A percentile compares a stretch with the other conserved stretches of the same genome.
Conservation (phyloP, 2,329 filamentous ascomycete genomes). For the Talaromyces islandicus region DNA sequence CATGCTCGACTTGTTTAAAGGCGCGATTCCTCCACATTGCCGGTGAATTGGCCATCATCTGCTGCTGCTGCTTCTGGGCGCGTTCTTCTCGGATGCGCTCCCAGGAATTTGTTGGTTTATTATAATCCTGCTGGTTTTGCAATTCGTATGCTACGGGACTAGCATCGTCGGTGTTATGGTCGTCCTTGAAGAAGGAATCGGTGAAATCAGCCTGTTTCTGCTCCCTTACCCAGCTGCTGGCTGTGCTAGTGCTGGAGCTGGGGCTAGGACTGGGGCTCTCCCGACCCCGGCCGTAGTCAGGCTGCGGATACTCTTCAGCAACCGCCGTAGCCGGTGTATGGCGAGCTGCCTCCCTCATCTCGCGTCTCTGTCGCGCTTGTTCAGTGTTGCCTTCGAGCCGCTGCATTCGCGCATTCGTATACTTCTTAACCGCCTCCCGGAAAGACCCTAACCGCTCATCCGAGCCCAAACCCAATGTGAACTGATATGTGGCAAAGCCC, state of each 20-base stretch:
- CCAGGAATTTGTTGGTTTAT: constrained; percentile 24
- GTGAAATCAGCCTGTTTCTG: not conserved
- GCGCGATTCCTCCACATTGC: not conserved
- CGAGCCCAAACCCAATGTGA: constrained; percentile 1
- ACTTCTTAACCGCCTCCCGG: constrained; percentile 3
- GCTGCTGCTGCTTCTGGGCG: not conserved
- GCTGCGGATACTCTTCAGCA: constrained; percentile 1
- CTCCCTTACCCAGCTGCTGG: not conserved
- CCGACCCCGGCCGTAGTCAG: not conserved
- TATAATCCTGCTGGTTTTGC: constrained; percentile 6
- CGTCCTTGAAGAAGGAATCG: constrained; percentile 6
- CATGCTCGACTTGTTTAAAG: not conserved
- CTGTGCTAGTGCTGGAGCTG: not conserved
- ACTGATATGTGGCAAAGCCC: not conserved
- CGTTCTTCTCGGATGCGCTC: constrained; percentile 31
- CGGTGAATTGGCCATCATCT: not conserved
- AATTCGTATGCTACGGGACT: constrained; percentile 31
- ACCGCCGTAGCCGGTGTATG: not conserved
- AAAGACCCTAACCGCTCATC: constrained; percentile 2
- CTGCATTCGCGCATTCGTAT: constrained; percentile 8
- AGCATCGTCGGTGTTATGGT: constrained; percentile 19
- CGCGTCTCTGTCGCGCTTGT: not conserved
- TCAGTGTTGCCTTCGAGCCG: constrained; percentile 1
- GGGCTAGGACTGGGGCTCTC: not conserved
- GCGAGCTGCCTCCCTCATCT: constrained; percentile 1